Base-by-base conservation (phyloP, 2,329 filamentous ascomycete species). In the Xylaria sp. region DNA sequence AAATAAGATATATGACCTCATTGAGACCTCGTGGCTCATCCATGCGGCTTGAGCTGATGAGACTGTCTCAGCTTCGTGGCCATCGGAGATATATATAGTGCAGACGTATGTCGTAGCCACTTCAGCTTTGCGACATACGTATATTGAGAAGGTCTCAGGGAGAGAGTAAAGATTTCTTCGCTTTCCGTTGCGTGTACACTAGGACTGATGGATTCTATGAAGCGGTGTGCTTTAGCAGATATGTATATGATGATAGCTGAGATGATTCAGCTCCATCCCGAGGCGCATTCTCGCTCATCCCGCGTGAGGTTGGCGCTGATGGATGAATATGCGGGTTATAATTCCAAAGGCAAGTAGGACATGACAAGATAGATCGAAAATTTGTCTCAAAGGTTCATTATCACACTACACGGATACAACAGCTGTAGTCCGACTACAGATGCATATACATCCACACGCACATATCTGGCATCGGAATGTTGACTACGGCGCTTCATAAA, bases 21-120 rank as follows among this genome's bases (percentile, higher is more conserved):
- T 16, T 5, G 27, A 16, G 23, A 13, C 47, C 1, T 25, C 48
- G 23, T 25, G 13, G 48, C 1, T 27, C 13, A 16, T 35, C n/a
- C 5, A 1, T 13, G 23, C 18, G 37, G 54, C 8, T 12, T 29
- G 23, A 58, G 25, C 55, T 44, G 18, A 29, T 58, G 21, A 58
- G 16, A 32, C 27, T 37, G 57, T 61, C 47, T 68, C 61, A 58
- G 50, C 51, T 57, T 25, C 44, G 29, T 10, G n/a, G 2, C 27
- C 21, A 8, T 48, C 9, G 44, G 44, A 25, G 44, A 25, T 59
- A 50, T 57, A 66, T 66, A 50, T 55, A 60, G 55, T 54, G 18
- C 35, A 53, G 12, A 27, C 25, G 23, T 13, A n/a, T 53, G n/a
- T 53, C 37, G 12, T 23, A 40, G 25, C 9, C 9, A 8, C 12